Evolutionary conservation across 495 filamentous ascomycete genomes (phyloP), one percentile per base, ranked within the genome.

Genomic region (Trichoderma orchidacearum): DNA sequence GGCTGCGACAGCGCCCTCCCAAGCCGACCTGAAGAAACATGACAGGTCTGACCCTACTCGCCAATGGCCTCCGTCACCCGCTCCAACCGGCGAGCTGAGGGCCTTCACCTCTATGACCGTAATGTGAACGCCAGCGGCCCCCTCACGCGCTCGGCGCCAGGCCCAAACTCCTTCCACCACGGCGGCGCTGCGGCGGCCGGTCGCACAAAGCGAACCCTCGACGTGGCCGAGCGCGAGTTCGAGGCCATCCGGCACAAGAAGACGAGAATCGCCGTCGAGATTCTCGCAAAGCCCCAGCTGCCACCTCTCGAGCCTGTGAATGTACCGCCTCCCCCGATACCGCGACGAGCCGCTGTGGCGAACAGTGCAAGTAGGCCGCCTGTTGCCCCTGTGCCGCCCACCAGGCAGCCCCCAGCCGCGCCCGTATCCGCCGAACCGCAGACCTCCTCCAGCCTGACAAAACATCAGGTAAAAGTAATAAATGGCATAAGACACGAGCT

Each of bases 401-500:
- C 45, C 52, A 38, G 30, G 23, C 45, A 51, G 54, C 52, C 62
- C 63, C 8, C 61, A 51, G 32, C 58, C 48, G 38, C 65, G 60
- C 53, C 60, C 56, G 23, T 59, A 55, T 15, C 53, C 55, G 25
- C 63, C 63, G 51, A 61, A 60, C 59, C 58, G 62, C 63, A 67
- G 55, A 61, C 48, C 63, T 60, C 51, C 57, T 25, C 63, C 53
- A 36, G 35, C 36, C 63, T 66, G 7, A 75, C 73, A 63, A 70
- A 69, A 61, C 70, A 76, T 56, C 67, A 72, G 54, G 68, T 68
- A 55, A 77, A 77, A 59, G 73, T 73, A 28, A 68, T 66, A 54
- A 75, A 79, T 72, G 77, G 77, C 56, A 70, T 80, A 31, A 75
- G 70, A 58, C 75, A 80, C 61, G 76, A 80, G 62, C 63, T 79